phyloP scores from a whole-genome alignment of 306 rosid species.

The Lupinus albus region DNA sequence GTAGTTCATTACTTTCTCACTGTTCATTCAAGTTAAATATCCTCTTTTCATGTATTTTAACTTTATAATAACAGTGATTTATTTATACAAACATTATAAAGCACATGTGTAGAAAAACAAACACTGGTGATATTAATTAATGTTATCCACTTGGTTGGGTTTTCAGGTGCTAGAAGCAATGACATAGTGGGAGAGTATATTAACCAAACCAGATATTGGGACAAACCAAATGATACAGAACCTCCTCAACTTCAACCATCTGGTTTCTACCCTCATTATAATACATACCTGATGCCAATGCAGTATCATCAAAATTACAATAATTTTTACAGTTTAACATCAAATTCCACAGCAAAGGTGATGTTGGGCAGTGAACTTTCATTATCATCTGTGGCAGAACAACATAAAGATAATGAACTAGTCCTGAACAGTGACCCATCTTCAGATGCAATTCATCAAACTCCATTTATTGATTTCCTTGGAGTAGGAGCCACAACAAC shows the following conservation, averaged over 20 bases:
- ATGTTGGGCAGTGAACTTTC: conserved; percentile 51
- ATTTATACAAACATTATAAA: too few relatives aligned
- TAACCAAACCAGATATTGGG: conserved; percentile 47
- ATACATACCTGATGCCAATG: conserved; percentile 46
- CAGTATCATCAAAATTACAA: conserved; percentile 40
- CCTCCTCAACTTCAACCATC: not conserved
- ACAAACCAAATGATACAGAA: conserved; percentile 42
- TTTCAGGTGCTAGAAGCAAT: conserved; percentile 53
- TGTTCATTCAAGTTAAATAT: conserved; percentile 10
- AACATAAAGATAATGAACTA: conserved; percentile 35
- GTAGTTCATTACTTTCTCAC: not conserved
- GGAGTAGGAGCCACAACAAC: conserved; percentile 97
- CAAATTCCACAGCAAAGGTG: conserved; percentile 42
- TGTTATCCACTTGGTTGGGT: not conserved
- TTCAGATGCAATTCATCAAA: conserved; percentile 49
- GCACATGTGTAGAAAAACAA: too few relatives aligned
- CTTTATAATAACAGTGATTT: too few relatives aligned
- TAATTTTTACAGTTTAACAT: conserved; percentile 41
- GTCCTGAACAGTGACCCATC: conserved; percentile 26
- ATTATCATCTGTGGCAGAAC: conserved; percentile 51
- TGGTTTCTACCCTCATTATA: conserved; percentile 34
- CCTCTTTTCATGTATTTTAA: not conserved
- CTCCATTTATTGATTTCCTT: conserved; percentile 88
- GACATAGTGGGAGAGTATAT: conserved; percentile 41
- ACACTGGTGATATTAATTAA: not conserved